Conservation (phyloP, 129 eudicot species). For the Helichrysum umbraculigerum region DNA sequence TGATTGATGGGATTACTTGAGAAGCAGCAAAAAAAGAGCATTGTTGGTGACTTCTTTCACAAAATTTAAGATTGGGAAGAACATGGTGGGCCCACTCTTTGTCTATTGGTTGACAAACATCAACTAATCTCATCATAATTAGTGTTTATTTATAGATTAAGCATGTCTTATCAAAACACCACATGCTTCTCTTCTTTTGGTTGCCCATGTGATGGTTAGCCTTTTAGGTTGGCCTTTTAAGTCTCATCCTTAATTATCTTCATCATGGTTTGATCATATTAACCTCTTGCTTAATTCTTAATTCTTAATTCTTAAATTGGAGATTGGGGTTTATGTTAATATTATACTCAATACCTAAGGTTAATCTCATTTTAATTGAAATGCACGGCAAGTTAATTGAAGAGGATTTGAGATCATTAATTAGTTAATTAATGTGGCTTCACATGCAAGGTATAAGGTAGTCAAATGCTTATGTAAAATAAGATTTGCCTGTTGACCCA, state of each 20-base stretch:
- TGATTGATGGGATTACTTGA: conserved; percentile 29
- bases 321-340: conserved; percentile 14
- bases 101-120: conserved; percentile 43
- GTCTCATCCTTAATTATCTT: conserved; percentile 15
- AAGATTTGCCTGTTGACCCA: neutral
- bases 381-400: neutral
- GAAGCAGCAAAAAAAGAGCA: conserved; percentile 17
- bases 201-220: conserved; percentile 35
- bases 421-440: neutral
- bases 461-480: neutral
- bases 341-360: neutral
- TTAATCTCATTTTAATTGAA: conserved; percentile 11
- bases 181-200: conserved; percentile 41
- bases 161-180: conserved; percentile 34
- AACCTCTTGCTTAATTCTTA: neutral
- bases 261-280: neutral
- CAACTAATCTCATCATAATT: conserved; percentile 57
- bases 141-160: conserved; percentile 40
- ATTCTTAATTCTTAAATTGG: neutral
- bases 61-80: conserved; percentile 30
- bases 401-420: neutral
- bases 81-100: conserved; percentile 61
- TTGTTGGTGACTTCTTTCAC: conserved; percentile 33
- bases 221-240: conserved; percentile 24
- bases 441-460: neutral